Percentiles rank a stretch among this genome's conserved stretches.
phyloP scores from a whole-genome alignment of 2,329 filamentous ascomycete species.

The Alternaria alternata region DNA sequence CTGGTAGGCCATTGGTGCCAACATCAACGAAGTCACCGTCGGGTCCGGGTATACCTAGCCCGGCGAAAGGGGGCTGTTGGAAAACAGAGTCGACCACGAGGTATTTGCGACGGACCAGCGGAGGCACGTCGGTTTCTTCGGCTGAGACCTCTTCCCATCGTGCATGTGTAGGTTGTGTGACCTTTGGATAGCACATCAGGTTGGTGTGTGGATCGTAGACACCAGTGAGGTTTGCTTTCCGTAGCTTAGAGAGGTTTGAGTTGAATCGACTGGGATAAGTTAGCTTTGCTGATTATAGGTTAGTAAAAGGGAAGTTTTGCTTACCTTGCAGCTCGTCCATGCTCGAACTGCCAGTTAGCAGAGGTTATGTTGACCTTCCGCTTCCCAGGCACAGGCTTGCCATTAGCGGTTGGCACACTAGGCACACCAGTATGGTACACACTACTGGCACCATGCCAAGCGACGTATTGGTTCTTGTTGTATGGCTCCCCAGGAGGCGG shows the following conservation, averaged over 20 bases:
- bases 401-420: constrained; percentile 75
- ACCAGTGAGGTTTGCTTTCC: constrained; percentile 74
- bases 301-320: constrained; percentile 25
- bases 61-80: constrained; percentile 65
- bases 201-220: constrained; percentile 97
- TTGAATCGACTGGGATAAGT: constrained; percentile 77
- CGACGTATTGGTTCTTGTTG: constrained; percentile 98
- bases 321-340: constrained; percentile 89
- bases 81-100: constrained; percentile 69
- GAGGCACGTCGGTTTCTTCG: constrained; percentile 57
- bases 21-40: constrained; percentile 61
- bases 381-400: constrained; percentile 79
- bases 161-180: constrained; percentile 88
- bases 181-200: constrained; percentile 82
- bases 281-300: constrained; percentile 20
- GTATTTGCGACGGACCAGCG: constrained; percentile 67
- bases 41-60: constrained; percentile 67
- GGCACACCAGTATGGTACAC: constrained; percentile 89
- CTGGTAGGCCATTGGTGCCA: constrained; percentile 65
- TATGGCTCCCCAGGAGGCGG: constrained; percentile 83
- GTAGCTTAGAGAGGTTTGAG: constrained; percentile 71
- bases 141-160: constrained; percentile 76
- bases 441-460: constrained; percentile 95
- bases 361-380: constrained; percentile 88
- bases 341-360: constrained; percentile 95